Evolutionary conservation across 2,329 filamentous ascomycete genomes (phyloP).

Genomic region (Madurella mycetomatis): DNA sequence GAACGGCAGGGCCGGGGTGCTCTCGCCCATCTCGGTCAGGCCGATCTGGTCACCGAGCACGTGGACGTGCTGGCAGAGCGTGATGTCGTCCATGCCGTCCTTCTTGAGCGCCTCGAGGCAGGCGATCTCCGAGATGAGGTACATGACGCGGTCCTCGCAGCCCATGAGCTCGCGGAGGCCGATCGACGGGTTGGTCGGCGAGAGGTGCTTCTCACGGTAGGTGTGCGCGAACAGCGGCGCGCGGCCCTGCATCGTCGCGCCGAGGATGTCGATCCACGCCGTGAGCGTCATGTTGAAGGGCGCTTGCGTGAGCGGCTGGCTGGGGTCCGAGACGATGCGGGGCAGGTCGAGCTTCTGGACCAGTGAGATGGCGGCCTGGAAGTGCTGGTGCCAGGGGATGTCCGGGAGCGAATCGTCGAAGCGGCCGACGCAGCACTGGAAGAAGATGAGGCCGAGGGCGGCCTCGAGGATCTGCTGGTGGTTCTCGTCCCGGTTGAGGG

Average conservation of each 20-base stretch:
- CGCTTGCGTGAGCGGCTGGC: conserved; percentile 57
- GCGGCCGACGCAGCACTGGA: conserved; percentile 86
- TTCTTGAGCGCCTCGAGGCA: conserved; percentile 87
- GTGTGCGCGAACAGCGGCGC: conserved; percentile 87
- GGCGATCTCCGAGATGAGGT: conserved; percentile 93
- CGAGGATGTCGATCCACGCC: conserved; percentile 95
- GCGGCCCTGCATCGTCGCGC: conserved; percentile 83
- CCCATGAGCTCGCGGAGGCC: conserved; percentile 94
- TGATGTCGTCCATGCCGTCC: conserved; percentile 77
- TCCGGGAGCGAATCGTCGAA: conserved; percentile 81
- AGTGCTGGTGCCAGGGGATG: conserved; percentile 96
- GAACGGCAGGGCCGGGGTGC: conserved; percentile 56
- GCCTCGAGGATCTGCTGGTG: conserved; percentile 89
- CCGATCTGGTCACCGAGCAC: conserved; percentile 84
- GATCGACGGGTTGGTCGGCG: conserved; percentile 53
- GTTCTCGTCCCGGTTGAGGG: conserved; percentile 72
- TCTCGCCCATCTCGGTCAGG: conserved; percentile 65
- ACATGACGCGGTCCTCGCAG: conserved; percentile 96
- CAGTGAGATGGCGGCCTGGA: conserved; percentile 81
- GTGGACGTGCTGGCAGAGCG: conserved; percentile 82
- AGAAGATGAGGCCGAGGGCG: conserved; percentile 91
- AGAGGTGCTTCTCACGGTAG: conserved; percentile 92
- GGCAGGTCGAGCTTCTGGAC: conserved; percentile 82
- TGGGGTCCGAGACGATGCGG: conserved; percentile 57
- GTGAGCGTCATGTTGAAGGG: conserved; percentile 95